Percentiles rank a stretch among this genome's conserved stretches.
Conservation (phyloP, 495 filamentous ascomycete genomes). For the Xylaria cubensis region DNA sequence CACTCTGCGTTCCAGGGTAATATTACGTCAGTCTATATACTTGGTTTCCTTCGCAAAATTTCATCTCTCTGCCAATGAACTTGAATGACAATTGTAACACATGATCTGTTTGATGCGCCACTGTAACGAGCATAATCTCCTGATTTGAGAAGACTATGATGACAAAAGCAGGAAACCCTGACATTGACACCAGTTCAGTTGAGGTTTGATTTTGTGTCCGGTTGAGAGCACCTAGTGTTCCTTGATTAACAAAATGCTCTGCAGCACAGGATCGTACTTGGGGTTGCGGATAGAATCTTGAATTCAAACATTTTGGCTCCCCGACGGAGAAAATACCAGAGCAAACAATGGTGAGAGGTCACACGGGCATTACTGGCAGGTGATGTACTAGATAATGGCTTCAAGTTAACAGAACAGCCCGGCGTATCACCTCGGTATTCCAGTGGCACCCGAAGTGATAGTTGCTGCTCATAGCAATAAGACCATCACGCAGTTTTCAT, state of each 20-base stretch:
- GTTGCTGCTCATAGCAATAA: neutral
- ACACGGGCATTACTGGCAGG: neutral
- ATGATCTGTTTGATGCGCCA: neutral
- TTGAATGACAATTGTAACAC: neutral
- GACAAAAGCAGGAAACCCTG: neutral
- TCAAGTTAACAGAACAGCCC: neutral
- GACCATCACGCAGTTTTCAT: neutral
- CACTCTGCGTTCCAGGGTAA: neutral
- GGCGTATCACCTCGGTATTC: neutral
- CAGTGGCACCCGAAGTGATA: neutral
- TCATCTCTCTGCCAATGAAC: neutral
- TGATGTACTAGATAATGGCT: neutral
- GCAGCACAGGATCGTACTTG: neutral
- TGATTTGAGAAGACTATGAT: neutral
- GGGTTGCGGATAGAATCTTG: neutral
- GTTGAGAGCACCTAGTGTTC: neutral
- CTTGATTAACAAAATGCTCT: neutral
- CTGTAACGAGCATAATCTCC: neutral
- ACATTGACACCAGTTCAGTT: neutral
- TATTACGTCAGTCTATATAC: constrained; percentile 15
- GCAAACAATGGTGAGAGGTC: neutral
- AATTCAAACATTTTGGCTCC: neutral
- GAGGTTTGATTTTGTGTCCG: no score
- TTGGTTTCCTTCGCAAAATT: neutral
- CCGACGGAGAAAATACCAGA: neutral